Evolutionary conservation across 768 basidiomycete species (phyloP).

Genomic region (Coprinopsis marcescibilis): DNA sequence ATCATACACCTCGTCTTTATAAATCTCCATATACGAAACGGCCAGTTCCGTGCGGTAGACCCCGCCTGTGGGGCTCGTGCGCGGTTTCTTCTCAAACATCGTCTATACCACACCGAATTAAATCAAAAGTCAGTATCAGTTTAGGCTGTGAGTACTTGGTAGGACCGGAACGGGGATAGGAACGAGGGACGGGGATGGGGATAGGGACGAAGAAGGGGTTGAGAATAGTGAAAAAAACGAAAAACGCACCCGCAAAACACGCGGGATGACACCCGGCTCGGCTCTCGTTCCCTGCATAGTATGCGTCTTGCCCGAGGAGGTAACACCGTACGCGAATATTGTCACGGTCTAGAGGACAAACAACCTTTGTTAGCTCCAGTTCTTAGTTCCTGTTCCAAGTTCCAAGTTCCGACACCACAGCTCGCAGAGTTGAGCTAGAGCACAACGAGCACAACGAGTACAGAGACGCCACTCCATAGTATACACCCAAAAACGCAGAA

Average conservation of each 20-base stretch:
- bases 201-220: not conserved
- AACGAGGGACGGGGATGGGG: too few relatives aligned
- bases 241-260: constrained; percentile 59
- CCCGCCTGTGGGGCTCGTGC: constrained; percentile 27
- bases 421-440: too few relatives aligned
- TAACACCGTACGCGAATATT: constrained; percentile 88
- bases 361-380: too few relatives aligned
- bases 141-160: too few relatives aligned
- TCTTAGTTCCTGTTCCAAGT: too few relatives aligned
- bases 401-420: too few relatives aligned
- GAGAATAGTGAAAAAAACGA: not conserved
- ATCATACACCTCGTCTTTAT: constrained; percentile 89
- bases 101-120: constrained; percentile 41
- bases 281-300: constrained; percentile 81
- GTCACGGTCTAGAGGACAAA: constrained; percentile 71
- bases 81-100: constrained; percentile 53
- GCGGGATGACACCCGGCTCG: constrained; percentile 82
- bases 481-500: too few relatives aligned
- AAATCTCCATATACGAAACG: constrained; percentile 85
- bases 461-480: too few relatives aligned
- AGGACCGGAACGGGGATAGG: too few relatives aligned
- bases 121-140: too few relatives aligned
- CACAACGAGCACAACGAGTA: too few relatives aligned
- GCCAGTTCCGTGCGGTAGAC: constrained; percentile 43
- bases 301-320: constrained; percentile 86